A percentile compares a stretch with the other conserved stretches of the same genome.
Conservation (phyloP, 345 rosid species). For the Citrus cavaleriei region DNA sequence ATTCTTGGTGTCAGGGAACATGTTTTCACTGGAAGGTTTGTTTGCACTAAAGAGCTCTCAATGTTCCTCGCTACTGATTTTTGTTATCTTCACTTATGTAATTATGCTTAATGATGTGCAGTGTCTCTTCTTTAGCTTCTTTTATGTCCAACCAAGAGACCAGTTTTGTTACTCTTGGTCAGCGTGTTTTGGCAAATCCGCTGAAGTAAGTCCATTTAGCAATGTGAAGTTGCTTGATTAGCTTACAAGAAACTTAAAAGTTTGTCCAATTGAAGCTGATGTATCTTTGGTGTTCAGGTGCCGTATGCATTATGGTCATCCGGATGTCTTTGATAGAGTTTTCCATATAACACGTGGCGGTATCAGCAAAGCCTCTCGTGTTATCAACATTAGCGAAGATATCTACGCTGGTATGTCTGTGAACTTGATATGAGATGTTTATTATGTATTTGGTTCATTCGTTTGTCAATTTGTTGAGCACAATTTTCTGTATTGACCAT, state of each 20-base stretch:
- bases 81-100: neutral
- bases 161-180: slow-evolving; percentile 94
- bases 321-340: slow-evolving; percentile 96
- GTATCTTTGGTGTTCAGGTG: slow-evolving; percentile 44
- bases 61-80: neutral
- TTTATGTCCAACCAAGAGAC: slow-evolving; percentile 98
- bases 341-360: slow-evolving; percentile 99
- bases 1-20: slow-evolving; percentile 99
- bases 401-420: slow-evolving; percentile 67
- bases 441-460: neutral
- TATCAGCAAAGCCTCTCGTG: slow-evolving; percentile 98
- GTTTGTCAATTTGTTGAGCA: neutral
- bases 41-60: neutral
- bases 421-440: neutral
- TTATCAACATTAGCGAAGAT: slow-evolving; percentile 97
- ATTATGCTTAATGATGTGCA: slow-evolving; percentile 34
- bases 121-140: slow-evolving; percentile 94
- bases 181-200: slow-evolving; percentile 93
- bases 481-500: neutral
- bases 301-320: slow-evolving; percentile 99
- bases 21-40: slow-evolving; percentile 93
- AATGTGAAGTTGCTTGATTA: neutral
- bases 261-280: slow-evolving; percentile 7
- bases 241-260: slow-evolving; percentile 2
- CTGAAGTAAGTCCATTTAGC: slow-evolving; percentile 61